Evolutionary conservation across 2,329 filamentous ascomycete species (phyloP), one percentile per base, ranked within the genome.

Genomic region (Fusarium continuum): DNA sequence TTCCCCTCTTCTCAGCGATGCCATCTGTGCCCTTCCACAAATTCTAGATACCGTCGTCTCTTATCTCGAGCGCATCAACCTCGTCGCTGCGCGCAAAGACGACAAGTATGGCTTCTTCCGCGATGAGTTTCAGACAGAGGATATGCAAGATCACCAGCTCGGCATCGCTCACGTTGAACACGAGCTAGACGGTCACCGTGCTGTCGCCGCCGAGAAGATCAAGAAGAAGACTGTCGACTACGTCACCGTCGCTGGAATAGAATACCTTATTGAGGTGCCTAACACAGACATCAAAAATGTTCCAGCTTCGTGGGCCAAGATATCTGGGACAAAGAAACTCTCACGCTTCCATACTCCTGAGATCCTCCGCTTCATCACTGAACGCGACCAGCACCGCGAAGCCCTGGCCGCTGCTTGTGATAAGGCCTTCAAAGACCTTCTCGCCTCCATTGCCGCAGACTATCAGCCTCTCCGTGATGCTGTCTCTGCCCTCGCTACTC

Each of bases 61-160:
- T 2, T 93, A 91, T 72, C 85, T 99, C 3, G 90, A 96, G 49
- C 90, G 88, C 59, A 95, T 99, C 76, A 96, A 96, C 69, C 81
- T 89, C 26, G 84, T 91, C 65, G 91, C 95, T 1, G 95, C 94
- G 0, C 89, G 88, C 43, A 87, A 86, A 20, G 90, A 98, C 71
- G 93, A 99, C 81, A 97, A 97, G 74, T 98, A 97, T 74, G 82
- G 84, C 29, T 99, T 99, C 81, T 97, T 99, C 75, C 87, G 90
- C 6, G 92, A 97, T 63, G 85, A 90, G 32, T 85, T 92, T 62
- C 94, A 97, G 76, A 96, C 91, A 0, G 93, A 97, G 22, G 90
- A 88, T 36, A 97, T 99, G 65, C 88, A 89, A 17, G 89, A 94
- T 68, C 89, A 96, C 72, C 97, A 97, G 75, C 80, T 96, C 29